A percentile compares a stretch with the other conserved stretches of the same genome.
These are phyloP conservation scores for Manihot esculenta DNA, from an alignment of 441 rosid species.

Conservation along the genomic window DNA sequence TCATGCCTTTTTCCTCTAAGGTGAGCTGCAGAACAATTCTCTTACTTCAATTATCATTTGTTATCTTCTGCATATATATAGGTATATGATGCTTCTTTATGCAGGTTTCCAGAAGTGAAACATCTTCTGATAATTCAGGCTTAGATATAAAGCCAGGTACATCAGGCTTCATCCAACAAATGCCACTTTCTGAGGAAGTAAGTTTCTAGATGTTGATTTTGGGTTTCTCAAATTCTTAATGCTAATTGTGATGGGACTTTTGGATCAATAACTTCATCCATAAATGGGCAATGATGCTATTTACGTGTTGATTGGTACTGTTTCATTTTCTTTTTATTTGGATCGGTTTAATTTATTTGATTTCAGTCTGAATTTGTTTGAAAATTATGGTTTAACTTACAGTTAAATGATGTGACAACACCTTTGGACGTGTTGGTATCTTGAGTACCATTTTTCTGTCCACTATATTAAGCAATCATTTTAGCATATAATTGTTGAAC, in stretches of 20 bases:
- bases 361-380: slow-evolving; percentile 3
- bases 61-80: slow-evolving; percentile 12
- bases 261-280: not conserved
- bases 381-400: not conserved
- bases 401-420: not conserved
- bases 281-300: not conserved
- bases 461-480: slow-evolving; percentile 4
- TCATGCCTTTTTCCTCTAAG: slow-evolving; percentile 50
- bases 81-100: slow-evolving; percentile 20
- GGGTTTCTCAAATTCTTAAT: not conserved
- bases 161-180: slow-evolving; percentile 30
- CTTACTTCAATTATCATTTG: slow-evolving; percentile 9
- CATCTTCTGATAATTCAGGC: slow-evolving; percentile 40
- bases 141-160: slow-evolving; percentile 36
- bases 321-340: not conserved
- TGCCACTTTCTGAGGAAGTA: slow-evolving; percentile 34
- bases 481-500: slow-evolving; percentile 6
- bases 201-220: slow-evolving; percentile 21
- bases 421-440: not conserved
- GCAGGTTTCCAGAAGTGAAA: slow-evolving; percentile 52
- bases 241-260: not conserved
- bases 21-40: slow-evolving; percentile 36
- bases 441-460: not conserved
- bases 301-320: not conserved
- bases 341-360: not conserved